Evolutionary conservation across 805 yeast genomes (phyloP).

Genomic region (Starmerella vaccinii): DNA sequence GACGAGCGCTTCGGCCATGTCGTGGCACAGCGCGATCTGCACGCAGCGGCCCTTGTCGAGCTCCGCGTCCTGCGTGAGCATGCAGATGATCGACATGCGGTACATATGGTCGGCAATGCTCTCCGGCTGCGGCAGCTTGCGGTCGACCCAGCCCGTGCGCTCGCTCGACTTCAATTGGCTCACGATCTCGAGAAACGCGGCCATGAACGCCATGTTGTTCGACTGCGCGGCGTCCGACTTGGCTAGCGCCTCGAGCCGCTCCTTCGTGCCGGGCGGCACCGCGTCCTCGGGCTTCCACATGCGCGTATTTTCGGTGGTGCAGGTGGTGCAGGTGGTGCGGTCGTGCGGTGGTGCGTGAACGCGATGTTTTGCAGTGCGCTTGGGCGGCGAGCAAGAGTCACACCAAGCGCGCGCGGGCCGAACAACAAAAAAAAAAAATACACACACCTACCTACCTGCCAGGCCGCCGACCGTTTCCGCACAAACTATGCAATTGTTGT

Average conservation of each 20-base stretch:
- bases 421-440: too few relatives aligned
- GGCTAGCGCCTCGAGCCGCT: conserved; percentile 29
- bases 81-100: conserved; percentile 74
- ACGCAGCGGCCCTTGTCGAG: conserved; percentile 61
- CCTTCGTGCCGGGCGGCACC: conserved; percentile 40
- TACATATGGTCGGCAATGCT: conserved; percentile 93
- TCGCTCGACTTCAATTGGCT: conserved; percentile 63
- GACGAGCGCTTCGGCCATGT: conserved; percentile 85
- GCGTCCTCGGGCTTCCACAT: conserved; percentile 48
- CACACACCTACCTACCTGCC: too few relatives aligned
- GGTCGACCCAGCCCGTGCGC: conserved; percentile 92
- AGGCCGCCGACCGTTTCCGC: too few relatives aligned
- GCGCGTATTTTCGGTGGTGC: not conserved
- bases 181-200: conserved; percentile 56
- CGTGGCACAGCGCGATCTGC: conserved; percentile 82
- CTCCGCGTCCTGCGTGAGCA: conserved; percentile 47
- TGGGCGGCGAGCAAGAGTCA: not conserved
- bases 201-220: conserved; percentile 24
- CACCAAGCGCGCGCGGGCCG: not conserved
- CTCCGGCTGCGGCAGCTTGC: conserved; percentile 47
- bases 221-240: conserved; percentile 3
- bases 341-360: too few relatives aligned
- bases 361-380: not conserved
- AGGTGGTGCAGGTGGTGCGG: too few relatives aligned
- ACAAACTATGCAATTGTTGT: too few relatives aligned